These are phyloP conservation scores for Dothidotthia symphoricarpi DNA, from an alignment of 2,329 filamentous ascomycete genomes.

Conservation along the genomic window DNA sequence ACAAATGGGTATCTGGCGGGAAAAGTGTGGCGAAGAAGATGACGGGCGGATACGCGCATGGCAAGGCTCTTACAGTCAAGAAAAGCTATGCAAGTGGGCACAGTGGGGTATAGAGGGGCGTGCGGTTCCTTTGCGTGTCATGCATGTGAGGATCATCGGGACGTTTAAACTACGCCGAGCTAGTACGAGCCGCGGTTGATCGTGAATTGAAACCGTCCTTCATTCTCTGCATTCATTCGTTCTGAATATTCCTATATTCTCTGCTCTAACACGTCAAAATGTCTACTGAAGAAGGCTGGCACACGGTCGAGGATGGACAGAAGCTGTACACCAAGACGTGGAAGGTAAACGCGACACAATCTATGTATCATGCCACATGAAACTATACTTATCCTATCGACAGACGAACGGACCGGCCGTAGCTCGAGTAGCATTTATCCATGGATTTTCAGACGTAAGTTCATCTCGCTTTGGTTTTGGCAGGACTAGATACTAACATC, in stretches of 20 bases:
- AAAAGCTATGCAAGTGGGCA: conserved; percentile 22
- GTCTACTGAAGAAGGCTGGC: conserved; percentile 52
- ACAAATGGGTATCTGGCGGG: conserved; percentile 9
- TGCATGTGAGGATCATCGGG: too few relatives aligned
- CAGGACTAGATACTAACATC: background rate
- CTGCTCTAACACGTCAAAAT: too few relatives aligned
- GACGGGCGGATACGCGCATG: conserved; percentile 15
- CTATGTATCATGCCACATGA: background rate
- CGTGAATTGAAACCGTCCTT: too few relatives aligned
- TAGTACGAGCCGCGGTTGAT: too few relatives aligned
- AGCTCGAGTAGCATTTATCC: conserved; percentile 77
- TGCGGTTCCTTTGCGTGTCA: background rate
- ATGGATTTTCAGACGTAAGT: conserved; percentile 75
- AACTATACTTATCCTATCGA: conserved; percentile 9
- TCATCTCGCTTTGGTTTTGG: too few relatives aligned
- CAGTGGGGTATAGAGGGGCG: conserved; percentile 10
- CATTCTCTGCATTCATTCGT: too few relatives aligned
- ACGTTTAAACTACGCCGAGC: too few relatives aligned
- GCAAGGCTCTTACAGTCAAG: conserved; percentile 6
- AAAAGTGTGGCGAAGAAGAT: conserved; percentile 12
- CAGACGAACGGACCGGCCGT: conserved; percentile 58
- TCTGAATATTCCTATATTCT: too few relatives aligned
- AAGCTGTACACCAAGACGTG: conserved; percentile 63
- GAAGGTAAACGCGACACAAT: conserved; percentile 45
- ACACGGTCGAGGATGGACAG: conserved; percentile 52